Percentiles rank a stretch among this genome's conserved stretches.
Evolutionary conservation across 306 rosid genomes (phyloP).

Genomic region (Gillenia trifoliata): DNA sequence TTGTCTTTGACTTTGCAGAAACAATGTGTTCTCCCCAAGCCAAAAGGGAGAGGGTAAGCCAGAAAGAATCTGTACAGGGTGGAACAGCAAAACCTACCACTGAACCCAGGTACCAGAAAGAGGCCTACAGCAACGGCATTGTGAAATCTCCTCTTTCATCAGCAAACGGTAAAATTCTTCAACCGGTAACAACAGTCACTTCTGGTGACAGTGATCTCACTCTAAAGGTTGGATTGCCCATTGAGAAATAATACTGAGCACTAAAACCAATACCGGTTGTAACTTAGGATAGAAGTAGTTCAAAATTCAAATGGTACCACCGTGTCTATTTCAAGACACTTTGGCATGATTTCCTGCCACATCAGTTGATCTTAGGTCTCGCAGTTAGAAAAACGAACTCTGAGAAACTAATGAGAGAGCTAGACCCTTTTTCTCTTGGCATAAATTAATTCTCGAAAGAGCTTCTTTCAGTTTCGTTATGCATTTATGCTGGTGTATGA

Average conservation of each 20-base stretch:
- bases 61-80: conserved; percentile 23
- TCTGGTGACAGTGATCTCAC: conserved; percentile 28
- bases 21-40: conserved; percentile 33
- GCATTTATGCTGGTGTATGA: not conserved
- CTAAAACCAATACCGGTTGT: not conserved
- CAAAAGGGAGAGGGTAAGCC: conserved; percentile 26
- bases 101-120: conserved; percentile 20
- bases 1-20: conserved; percentile 34
- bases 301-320: not conserved
- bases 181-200: conserved; percentile 23
- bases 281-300: conserved; percentile 14
- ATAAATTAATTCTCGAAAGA: not conserved
- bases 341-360: conserved; percentile 5
- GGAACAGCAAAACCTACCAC: conserved; percentile 25
- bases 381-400: not conserved
- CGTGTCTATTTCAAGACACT: not conserved
- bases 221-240: conserved; percentile 22
- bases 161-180: conserved; percentile 18
- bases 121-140: conserved; percentile 25
- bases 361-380: conserved; percentile 7
- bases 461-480: not conserved
- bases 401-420: not conserved
- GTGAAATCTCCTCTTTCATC: conserved; percentile 30
- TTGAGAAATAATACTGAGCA: conserved; percentile 11
- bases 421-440: not conserved